A percentile compares a stretch with the other conserved stretches of the same genome.
Conservation (phyloP, 305 asterid species). For the Andrographis paniculata region DNA sequence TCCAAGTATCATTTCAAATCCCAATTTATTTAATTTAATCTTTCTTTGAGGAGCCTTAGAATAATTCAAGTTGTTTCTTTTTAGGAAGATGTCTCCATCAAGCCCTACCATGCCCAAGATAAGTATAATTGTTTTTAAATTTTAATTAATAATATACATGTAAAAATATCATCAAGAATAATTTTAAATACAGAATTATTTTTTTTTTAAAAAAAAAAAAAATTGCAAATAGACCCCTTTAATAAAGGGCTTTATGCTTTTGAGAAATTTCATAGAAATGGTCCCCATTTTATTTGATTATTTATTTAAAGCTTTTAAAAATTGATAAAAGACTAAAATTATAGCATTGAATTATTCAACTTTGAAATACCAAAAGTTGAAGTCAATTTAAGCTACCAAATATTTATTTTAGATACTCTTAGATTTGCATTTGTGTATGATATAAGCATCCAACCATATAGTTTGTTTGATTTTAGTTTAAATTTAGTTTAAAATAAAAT, state of each 20-base stretch:
- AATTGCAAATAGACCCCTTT: not conserved
- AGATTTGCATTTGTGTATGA: too few species aligned
- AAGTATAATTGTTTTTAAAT: too few species aligned
- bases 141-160: not conserved
- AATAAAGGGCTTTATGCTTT: not conserved
- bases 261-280: not conserved
- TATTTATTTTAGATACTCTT: too few species aligned
- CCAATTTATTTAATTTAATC: not conserved
- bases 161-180: too few species aligned
- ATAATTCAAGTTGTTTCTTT: constrained; percentile 14
- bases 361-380: not conserved
- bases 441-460: too few species aligned
- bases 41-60: not conserved
- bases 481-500: too few species aligned
- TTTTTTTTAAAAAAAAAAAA: not conserved
- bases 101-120: not conserved
- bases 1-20: constrained; percentile 16
- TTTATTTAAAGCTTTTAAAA: not conserved
- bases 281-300: not conserved
- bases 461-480: too few species aligned
- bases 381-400: too few species aligned
- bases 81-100: constrained; percentile 15
- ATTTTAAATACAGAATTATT: too few species aligned
- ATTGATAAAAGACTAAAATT: not conserved
- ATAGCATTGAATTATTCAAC: not conserved